Conservation (phyloP, 2,329 filamentous ascomycete species). For the Huntiella savannae region DNA sequence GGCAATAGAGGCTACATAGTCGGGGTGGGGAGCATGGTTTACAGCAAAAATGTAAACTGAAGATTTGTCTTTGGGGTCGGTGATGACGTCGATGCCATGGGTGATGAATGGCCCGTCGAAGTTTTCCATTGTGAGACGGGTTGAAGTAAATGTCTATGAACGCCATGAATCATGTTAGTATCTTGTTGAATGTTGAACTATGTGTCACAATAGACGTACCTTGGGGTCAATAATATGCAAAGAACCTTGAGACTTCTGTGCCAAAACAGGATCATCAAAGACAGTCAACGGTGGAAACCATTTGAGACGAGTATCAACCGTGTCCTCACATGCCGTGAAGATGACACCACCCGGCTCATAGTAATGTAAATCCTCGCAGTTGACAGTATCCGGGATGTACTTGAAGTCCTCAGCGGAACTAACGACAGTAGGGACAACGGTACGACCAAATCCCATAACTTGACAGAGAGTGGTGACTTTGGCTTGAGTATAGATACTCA, state of each 20-base stretch:
- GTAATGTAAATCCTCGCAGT: slow-evolving; percentile 43
- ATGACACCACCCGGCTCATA: slow-evolving; percentile 27
- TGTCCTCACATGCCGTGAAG: slow-evolving; percentile 37
- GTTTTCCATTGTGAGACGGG: slow-evolving; percentile 27
- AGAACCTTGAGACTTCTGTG: slow-evolving; percentile 21
- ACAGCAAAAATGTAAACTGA: slow-evolving; percentile 40
- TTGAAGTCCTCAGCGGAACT: slow-evolving; percentile 18
- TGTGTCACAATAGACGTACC: slow-evolving; percentile 19
- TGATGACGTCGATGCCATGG: slow-evolving; percentile 41
- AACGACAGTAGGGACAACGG: slow-evolving; percentile 13
- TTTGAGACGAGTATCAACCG: slow-evolving; percentile 20
- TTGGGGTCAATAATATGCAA: slow-evolving; percentile 35
- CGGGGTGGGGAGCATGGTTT: slow-evolving; percentile 36
- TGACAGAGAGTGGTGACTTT: neutral
- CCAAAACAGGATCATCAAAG: slow-evolving; percentile 23
- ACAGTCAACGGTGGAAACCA: slow-evolving; percentile 33
- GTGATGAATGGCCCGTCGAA: slow-evolving; percentile 36
- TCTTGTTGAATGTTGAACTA: neutral
- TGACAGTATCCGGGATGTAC: slow-evolving; percentile 29
- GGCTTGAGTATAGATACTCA: too few species aligned
- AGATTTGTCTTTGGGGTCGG: slow-evolving; percentile 23
- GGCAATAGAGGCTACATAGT: slow-evolving; percentile 15
- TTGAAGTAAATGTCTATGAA: slow-evolving; percentile 25
- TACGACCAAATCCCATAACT: slow-evolving; percentile 17
- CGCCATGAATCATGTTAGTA: neutral